Evolutionary conservation across 1,284 basidiomycete genomes (phyloP).

Genomic region (Bothia castanella): DNA sequence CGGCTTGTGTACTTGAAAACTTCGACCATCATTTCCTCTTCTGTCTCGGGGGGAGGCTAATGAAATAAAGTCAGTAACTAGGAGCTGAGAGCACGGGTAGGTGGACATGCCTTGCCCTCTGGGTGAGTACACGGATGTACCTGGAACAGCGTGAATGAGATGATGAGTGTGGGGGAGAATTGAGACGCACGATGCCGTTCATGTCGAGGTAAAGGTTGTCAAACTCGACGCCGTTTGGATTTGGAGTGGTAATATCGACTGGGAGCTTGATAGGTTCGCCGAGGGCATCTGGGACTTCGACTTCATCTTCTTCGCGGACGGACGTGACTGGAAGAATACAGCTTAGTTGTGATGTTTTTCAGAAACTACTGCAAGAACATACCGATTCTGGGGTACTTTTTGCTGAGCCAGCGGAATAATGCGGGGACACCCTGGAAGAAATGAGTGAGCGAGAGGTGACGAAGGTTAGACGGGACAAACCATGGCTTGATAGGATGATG

Average conservation of each 20-base stretch:
- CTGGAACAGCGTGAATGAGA: conserved; percentile 34
- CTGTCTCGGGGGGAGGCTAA: conserved; percentile 91
- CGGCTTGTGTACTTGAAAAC: conserved; percentile 97
- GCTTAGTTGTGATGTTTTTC: background rate
- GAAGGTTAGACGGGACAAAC: conserved; percentile 6
- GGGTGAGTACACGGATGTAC: conserved; percentile 99
- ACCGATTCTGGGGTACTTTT: conserved; percentile 96
- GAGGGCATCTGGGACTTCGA: conserved; percentile 63
- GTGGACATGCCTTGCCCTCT: conserved; percentile 74
- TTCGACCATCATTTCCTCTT: conserved; percentile 99
- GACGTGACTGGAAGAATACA: conserved; percentile 52
- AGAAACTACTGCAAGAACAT: conserved; percentile 25
- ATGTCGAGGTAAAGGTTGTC: conserved; percentile 95
- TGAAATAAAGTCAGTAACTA: conserved; percentile 13
- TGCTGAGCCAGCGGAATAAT: conserved; percentile 91
- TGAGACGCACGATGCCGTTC: conserved; percentile 74
- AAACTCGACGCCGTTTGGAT: conserved; percentile 96
- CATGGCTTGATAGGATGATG: conserved; percentile 12
- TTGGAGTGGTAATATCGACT: conserved; percentile 77
- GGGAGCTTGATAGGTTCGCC: conserved; percentile 72
- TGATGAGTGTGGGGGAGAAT: background rate
- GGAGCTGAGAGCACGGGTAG: background rate
- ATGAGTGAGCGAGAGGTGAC: background rate
- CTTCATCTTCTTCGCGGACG: conserved; percentile 81
- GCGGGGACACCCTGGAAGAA: conserved; percentile 82